These are phyloP conservation scores for Boeremia lycopersici DNA, from an alignment of 2,329 filamentous ascomycete species.

Conservation along the genomic window DNA sequence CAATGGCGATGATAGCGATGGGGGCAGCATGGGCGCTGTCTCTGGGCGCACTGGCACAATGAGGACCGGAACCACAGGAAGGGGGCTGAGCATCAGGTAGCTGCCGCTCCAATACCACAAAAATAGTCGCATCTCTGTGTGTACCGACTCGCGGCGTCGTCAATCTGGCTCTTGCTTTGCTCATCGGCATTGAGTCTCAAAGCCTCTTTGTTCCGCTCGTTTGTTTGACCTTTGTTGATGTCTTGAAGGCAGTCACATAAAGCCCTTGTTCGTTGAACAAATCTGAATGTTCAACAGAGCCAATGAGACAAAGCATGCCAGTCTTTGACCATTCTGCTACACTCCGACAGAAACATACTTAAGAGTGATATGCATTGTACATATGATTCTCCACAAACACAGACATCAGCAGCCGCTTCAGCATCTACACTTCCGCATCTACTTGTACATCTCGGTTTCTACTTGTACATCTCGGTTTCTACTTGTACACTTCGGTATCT, in stretches of 20 bases:
- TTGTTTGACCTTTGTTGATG: background rate
- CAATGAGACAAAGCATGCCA: background rate
- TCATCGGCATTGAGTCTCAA: no score
- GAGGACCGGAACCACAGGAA: conserved; percentile 29
- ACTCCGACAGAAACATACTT: no score
- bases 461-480: no score
- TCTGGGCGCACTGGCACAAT: conserved; percentile 37
- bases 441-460: no score
- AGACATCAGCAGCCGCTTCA: background rate
- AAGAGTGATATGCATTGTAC: no score
- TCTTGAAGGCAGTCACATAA: background rate
- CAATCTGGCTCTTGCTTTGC: background rate
- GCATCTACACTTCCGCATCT: no score
- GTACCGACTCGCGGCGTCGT: background rate
- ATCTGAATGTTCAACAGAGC: background rate
- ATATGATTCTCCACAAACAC: background rate
- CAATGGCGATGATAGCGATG: conserved; percentile 37
- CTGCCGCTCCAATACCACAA: background rate
- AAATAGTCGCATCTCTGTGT: background rate
- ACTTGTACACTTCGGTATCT: no score
- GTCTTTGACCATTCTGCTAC: background rate
- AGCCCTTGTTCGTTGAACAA: background rate
- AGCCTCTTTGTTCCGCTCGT: background rate
- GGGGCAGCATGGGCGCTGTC: conserved; percentile 30
- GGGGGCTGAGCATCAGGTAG: conserved; percentile 13